Percentiles rank a stretch among this genome's conserved stretches.
Conservation (phyloP, 2,329 filamentous ascomycete genomes). For the Colletotrichum falcatum region DNA sequence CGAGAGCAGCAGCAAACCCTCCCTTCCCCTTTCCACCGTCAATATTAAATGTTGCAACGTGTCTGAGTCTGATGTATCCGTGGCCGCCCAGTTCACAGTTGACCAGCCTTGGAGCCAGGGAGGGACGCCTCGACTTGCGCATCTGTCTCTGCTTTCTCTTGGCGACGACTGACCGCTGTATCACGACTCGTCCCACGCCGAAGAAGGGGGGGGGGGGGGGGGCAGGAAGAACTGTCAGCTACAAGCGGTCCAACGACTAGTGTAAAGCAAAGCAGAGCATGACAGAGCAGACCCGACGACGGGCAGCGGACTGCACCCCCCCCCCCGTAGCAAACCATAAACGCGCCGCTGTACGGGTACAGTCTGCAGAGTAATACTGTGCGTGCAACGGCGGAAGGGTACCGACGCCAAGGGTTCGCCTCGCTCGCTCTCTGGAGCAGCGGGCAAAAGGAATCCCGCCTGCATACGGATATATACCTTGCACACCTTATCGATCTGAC, state of each 20-base stretch:
- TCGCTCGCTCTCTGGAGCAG: too few species aligned
- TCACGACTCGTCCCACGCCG: conserved; percentile 1
- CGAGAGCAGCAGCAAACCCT: neutral
- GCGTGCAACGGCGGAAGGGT: neutral
- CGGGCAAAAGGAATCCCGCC: too few species aligned
- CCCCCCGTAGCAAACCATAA: conserved; percentile 2
- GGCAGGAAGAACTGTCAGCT: neutral
- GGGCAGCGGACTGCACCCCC: neutral
- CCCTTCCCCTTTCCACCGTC: conserved; percentile 10
- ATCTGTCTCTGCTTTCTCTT: conserved; percentile 3
- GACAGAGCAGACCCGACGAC: too few species aligned
- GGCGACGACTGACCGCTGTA: conserved; percentile 7
- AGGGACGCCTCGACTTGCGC: conserved; percentile 3
- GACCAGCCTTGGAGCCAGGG: too few species aligned
- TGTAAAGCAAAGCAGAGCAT: neutral
- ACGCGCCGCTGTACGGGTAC: too few species aligned
- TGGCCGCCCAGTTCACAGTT: too few species aligned
- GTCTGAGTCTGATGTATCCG: conserved; percentile 22
- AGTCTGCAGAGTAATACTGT: too few species aligned
- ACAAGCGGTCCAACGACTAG: neutral
- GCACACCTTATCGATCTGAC: conserved; percentile 29
- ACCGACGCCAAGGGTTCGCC: conserved; percentile 22
- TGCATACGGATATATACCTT: neutral
- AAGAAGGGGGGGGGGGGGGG: too few species aligned
- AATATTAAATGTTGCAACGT: conserved; percentile 20